Percentiles rank a stretch among this genome's conserved stretches.
These are phyloP conservation scores for Calonectria fujianensis DNA, from an alignment of 2,329 filamentous ascomycete species.

Conservation along the genomic window DNA sequence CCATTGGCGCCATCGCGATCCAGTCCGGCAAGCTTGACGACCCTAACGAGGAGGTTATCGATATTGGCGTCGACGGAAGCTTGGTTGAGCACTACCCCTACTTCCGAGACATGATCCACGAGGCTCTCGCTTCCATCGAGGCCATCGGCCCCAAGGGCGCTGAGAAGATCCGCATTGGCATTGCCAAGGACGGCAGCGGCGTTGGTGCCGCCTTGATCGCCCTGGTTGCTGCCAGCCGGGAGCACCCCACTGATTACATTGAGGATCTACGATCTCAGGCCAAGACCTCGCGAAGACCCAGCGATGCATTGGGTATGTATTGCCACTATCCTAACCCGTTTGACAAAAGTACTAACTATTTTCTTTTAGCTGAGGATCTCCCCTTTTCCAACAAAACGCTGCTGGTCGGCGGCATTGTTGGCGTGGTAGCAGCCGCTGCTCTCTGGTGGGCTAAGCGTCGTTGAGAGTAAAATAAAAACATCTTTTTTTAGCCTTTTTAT, in stretches of 20 bases:
- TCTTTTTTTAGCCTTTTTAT: constrained; percentile 11
- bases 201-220: constrained; percentile 93
- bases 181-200: constrained; percentile 95
- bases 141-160: constrained; percentile 87
- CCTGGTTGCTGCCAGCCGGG: constrained; percentile 85
- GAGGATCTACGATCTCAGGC: constrained; percentile 64
- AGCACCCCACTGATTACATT: constrained; percentile 69
- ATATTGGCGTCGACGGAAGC: constrained; percentile 95
- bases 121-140: constrained; percentile 84
- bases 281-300: constrained; percentile 58
- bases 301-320: constrained; percentile 58
- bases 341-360: constrained; percentile 47
- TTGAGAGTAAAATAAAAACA: constrained; percentile 38
- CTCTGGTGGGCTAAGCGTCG: constrained; percentile 61
- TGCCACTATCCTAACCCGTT: not conserved
- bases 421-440: constrained; percentile 62
- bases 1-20: constrained; percentile 89
- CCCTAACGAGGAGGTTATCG: constrained; percentile 81
- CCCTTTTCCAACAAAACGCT: constrained; percentile 57
- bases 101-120: constrained; percentile 91
- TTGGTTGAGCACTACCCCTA: constrained; percentile 96
- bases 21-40: constrained; percentile 83
- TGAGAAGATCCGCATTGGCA: constrained; percentile 92
- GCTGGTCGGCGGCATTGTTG: constrained; percentile 60
- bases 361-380: constrained; percentile 56